Evolutionary conservation across 164 flowering plant genomes (phyloP).

Genomic region (Annona squamosa): DNA sequence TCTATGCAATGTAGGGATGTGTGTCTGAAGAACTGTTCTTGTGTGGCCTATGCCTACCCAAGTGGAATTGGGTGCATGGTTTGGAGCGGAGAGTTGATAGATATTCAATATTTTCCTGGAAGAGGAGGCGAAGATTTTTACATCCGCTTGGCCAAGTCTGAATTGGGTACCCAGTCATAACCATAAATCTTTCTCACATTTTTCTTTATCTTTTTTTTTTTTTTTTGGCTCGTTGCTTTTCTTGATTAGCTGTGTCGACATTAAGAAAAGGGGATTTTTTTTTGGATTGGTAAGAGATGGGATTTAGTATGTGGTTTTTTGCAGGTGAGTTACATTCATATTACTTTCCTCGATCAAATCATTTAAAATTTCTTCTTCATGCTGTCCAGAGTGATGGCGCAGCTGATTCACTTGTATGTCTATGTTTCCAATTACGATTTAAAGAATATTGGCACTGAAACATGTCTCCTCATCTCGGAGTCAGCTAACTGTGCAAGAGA

Average conservation of each 20-base stretch:
- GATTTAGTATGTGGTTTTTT: no score
- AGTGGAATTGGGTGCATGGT: conserved; percentile 8
- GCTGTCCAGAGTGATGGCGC: no score
- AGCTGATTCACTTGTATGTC: no score
- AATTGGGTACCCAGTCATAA: background rate
- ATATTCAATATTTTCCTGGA: background rate
- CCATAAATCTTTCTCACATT: background rate
- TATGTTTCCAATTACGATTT: background rate
- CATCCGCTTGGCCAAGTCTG: background rate
- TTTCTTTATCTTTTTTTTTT: background rate
- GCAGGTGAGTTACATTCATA: no score
- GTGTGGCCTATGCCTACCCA: conserved; percentile 2
- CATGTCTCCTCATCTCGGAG: background rate
- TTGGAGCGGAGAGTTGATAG: conserved; percentile 7
- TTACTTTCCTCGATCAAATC: no score
- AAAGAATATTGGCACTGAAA: background rate
- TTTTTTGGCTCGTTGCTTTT: no score
- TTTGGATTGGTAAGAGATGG: no score
- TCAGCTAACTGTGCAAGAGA: background rate
- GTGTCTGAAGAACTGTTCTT: conserved; percentile 1
- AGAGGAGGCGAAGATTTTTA: background rate
- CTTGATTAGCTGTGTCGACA: background rate
- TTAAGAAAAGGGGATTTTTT: background rate
- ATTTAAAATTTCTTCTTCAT: no score
- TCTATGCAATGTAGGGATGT: background rate